Evolutionary conservation across 139 green algal genomes (phyloP).

Genomic region (Chlorella sp.): DNA sequence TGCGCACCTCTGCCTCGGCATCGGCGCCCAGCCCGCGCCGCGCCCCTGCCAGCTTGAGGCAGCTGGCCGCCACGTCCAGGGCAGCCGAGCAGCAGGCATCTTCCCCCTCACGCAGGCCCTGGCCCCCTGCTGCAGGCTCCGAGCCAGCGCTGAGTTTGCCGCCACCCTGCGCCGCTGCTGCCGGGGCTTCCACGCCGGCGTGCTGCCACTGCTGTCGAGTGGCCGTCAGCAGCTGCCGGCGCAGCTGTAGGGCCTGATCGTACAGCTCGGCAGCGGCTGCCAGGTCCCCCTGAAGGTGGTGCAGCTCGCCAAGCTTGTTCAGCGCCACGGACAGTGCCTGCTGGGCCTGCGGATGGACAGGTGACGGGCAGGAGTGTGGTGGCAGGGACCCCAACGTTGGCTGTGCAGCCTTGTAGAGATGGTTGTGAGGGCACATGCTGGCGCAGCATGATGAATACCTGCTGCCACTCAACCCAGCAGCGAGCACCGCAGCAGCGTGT

Average conservation of each 20-base stretch:
- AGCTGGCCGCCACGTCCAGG: constrained; percentile 40
- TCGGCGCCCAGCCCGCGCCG: not conserved
- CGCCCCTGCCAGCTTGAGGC: constrained; percentile 37
- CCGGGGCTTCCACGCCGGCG: not conserved
- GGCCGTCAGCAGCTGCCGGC: constrained; percentile 20
- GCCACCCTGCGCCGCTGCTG: not conserved
- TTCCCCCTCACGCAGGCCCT: not conserved
- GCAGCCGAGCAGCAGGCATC: constrained; percentile 10
- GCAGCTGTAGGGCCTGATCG: constrained; percentile 19
- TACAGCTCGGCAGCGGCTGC: constrained; percentile 19
- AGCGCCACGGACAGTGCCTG: constrained; percentile 39
- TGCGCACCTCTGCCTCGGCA: not conserved
- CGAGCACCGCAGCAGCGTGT: too few species aligned
- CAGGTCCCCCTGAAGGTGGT: constrained; percentile 37
- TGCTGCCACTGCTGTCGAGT: not conserved
- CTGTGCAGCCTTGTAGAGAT: too few species aligned
- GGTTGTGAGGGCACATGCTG: too few species aligned
- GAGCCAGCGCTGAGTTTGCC: not conserved
- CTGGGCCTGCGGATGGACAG: constrained; percentile 4
- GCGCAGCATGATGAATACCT: too few species aligned
- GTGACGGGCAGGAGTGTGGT: not conserved
- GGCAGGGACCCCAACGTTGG: too few species aligned
- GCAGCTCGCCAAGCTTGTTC: constrained; percentile 47
- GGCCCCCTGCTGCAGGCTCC: not conserved
- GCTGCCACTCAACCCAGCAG: too few species aligned